Conservation (phyloP, 1,284 basidiomycete genomes). For the Porphyrellus sp. region DNA sequence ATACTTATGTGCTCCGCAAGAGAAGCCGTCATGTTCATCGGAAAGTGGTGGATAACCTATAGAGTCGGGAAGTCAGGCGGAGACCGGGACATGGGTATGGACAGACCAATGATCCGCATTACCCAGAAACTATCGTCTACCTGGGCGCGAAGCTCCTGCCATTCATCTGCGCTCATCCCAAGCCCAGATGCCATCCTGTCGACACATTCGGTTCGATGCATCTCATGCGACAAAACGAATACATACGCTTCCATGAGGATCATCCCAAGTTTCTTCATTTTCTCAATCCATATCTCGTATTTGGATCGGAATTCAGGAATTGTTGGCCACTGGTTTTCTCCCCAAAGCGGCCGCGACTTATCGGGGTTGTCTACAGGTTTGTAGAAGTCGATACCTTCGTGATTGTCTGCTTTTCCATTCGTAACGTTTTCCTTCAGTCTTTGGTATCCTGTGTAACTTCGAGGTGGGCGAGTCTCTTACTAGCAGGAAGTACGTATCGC, state of each 20-base stretch:
- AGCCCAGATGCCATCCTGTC: constrained; percentile 76
- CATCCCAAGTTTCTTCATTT: constrained; percentile 77
- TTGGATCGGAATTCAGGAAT: constrained; percentile 56
- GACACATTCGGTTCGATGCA: constrained; percentile 1
- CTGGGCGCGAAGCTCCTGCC: constrained; percentile 58
- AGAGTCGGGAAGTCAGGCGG: not conserved
- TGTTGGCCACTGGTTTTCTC: constrained; percentile 80
- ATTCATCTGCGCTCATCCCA: constrained; percentile 68
- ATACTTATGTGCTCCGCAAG: constrained; percentile 82
- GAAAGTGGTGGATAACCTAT: constrained; percentile 84
- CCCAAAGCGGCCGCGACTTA: constrained; percentile 67
- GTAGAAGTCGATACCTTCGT: constrained; percentile 83
- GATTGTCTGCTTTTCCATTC: constrained; percentile 78
- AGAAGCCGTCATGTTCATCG: constrained; percentile 69
- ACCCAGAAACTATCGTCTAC: constrained; percentile 86
- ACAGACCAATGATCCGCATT: constrained; percentile 74
- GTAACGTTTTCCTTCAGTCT: constrained; percentile 80
- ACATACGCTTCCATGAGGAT: constrained; percentile 79
- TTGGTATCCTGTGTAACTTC: constrained; percentile 58
- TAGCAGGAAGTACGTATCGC: not conserved
- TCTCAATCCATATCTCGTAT: constrained; percentile 71
- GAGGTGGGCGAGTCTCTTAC: not conserved
- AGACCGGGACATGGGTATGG: not conserved
- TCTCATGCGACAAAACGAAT: not conserved
- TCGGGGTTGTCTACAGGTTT: constrained; percentile 67